phyloP scores from a whole-genome alignment of 192 early-diverging fungal genomes.

The Linnemannia schmuckeri region DNA sequence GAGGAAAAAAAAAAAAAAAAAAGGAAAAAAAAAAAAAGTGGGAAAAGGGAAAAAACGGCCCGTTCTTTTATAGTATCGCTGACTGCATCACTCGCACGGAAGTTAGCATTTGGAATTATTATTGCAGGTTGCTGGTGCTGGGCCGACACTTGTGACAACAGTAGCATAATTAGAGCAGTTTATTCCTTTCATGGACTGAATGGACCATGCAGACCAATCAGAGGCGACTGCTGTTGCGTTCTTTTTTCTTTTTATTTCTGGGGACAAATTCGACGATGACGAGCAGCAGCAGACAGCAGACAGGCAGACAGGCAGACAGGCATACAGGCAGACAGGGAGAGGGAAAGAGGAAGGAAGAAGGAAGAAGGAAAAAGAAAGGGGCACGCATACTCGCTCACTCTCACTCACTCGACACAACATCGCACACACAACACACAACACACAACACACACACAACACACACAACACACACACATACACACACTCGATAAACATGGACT shows the following conservation, averaged over 20 bases:
- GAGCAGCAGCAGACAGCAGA: background rate
- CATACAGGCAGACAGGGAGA: no score
- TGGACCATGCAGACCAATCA: background rate
- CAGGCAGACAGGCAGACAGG: no score
- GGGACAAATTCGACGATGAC: background rate
- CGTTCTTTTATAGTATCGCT: background rate
- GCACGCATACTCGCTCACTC: background rate
- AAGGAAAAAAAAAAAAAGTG: background rate
- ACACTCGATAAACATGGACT: background rate
- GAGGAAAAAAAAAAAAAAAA: background rate
- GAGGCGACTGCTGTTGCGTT: constrained; percentile 1
- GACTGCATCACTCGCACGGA: no score
- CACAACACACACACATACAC: background rate
- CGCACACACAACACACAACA: background rate
- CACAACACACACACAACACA: background rate
- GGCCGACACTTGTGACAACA: background rate
- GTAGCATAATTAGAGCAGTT: background rate
- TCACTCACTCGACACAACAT: background rate
- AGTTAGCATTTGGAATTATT: background rate
- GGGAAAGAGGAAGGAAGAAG: background rate
- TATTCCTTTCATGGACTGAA: background rate
- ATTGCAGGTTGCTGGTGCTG: background rate
- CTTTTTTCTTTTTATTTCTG: background rate
- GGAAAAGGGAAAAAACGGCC: constrained; percentile 8
- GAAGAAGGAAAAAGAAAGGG: background rate